phyloP scores from a whole-genome alignment of 106 monocot species.

The Hemerocallis citrina region DNA sequence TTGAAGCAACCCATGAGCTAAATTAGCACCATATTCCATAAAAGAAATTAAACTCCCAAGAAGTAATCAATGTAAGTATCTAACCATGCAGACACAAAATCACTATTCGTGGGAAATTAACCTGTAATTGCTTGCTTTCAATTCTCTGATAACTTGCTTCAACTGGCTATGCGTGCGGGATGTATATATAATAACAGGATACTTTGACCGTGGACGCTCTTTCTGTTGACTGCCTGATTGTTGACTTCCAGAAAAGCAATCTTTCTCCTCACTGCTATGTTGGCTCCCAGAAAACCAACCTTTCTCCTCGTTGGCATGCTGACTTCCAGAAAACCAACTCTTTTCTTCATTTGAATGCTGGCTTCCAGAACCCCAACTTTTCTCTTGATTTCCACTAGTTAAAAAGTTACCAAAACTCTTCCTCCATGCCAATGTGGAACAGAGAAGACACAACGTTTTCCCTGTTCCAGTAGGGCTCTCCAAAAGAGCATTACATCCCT shows the following conservation, averaged over 20 bases:
- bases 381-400: slow-evolving; percentile 12
- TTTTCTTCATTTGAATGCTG: slow-evolving; percentile 16
- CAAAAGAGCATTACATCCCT: slow-evolving; percentile 81
- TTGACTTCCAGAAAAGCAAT: slow-evolving; percentile 24
- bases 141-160: slow-evolving; percentile 87
- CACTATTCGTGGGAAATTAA: slow-evolving; percentile 11
- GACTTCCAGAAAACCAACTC: slow-evolving; percentile 19
- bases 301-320: slow-evolving; percentile 13
- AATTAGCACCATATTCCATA: not conserved
- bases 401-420: slow-evolving; percentile 59
- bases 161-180: slow-evolving; percentile 96
- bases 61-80: slow-evolving; percentile 86
- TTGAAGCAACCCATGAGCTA: slow-evolving; percentile 6
- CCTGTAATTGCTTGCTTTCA: slow-evolving; percentile 79
- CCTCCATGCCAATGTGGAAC: slow-evolving; percentile 90
- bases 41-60: slow-evolving; percentile 29
- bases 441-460: slow-evolving; percentile 83
- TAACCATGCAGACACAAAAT: slow-evolving; percentile 29
- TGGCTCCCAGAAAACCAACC: slow-evolving; percentile 23
- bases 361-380: slow-evolving; percentile 5
- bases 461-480: slow-evolving; percentile 98
- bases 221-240: slow-evolving; percentile 26
- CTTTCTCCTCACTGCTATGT: slow-evolving; percentile 11
- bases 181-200: slow-evolving; percentile 79
- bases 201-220: slow-evolving; percentile 20